Conservation (phyloP, 192 early-diverging fungal genomes). For the Phycomyces blakesleeanus region DNA sequence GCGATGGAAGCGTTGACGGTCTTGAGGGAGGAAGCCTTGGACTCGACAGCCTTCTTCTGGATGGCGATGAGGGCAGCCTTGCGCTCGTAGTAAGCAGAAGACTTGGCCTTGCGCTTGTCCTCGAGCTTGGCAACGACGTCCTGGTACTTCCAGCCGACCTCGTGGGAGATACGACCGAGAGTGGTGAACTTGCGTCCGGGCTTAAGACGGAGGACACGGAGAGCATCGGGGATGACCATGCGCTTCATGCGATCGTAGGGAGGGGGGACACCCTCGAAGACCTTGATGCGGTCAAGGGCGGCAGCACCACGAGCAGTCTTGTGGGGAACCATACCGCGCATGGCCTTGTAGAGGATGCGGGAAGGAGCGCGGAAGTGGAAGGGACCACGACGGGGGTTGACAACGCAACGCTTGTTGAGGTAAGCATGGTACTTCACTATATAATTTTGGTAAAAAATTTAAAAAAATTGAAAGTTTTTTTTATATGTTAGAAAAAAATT, state of each 20-base stretch:
- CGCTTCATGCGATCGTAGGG: conserved; percentile 97
- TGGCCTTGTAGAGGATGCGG: conserved; percentile 92
- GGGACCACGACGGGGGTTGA: conserved; percentile 94
- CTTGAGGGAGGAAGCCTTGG: conserved; percentile 35
- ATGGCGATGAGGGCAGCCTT: conserved; percentile 56
- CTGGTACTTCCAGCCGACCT: conserved; percentile 99
- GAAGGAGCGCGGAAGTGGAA: conserved; percentile 99
- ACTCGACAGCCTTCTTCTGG: conserved; percentile 33
- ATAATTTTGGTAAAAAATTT: conserved; percentile 12
- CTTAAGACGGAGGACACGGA: conserved; percentile 94
- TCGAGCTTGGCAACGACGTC: conserved; percentile 94
- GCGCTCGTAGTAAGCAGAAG: conserved; percentile 90
- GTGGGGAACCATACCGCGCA: conserved; percentile 99
- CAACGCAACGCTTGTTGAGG: conserved; percentile 95
- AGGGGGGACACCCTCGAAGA: conserved; percentile 98
- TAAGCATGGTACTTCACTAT: conserved; percentile 92
- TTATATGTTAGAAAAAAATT: neutral
- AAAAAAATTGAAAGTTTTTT: too few relatives aligned
- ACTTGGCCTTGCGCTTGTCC: conserved; percentile 98
- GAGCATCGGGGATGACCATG: conserved; percentile 94
- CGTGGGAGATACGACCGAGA: conserved; percentile 86
- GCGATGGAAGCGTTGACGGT: conserved; percentile 31
- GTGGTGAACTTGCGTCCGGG: conserved; percentile 98
- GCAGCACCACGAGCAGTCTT: conserved; percentile 98
- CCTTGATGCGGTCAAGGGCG: conserved; percentile 95